Base-by-base conservation (phyloP, 2,329 filamentous ascomycete species). In the Rasamsonia emersonii region DNA sequence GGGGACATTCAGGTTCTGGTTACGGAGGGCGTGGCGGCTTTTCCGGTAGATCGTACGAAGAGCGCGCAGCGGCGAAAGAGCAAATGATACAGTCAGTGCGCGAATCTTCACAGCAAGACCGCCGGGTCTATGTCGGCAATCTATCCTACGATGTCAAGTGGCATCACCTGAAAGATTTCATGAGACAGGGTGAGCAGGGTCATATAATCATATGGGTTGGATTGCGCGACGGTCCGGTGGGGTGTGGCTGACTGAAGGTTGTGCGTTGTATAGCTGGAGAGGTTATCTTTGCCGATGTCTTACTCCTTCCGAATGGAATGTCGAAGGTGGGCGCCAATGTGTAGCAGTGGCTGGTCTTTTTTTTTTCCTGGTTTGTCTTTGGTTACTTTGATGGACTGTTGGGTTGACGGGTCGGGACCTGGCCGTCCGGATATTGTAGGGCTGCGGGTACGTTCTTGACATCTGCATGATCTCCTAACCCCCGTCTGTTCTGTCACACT, bases 301-400 rank as follows among this genome's bases (percentile, higher is more conserved):
- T 98, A 68, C 75, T 94, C 67, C 86, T 98, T 81, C 91, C 91
- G 59, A 98, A 98, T 77, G 91, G 91, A 88, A 98, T 98, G 91
- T 96, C 89, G 85, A 98, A 98, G 89, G 89, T 96, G 88, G 86
- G 85, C 86, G 79, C 80, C 75, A 82, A 83, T 73, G 78, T 71
- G 74, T 88, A 82, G 82, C 79, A 31, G 76, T 79, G 82, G 81
- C 77, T 84, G 84, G 83, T 76, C 45, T 52, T 55, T 70, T 68
- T 61, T 67, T 45, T 53, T 53, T 70, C 68, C 60, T 67, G 68
- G 68, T 70, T 70, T 77, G 73, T 73, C 62, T 56, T 59, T 63
- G 56, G 59, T 58, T 61, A 51, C 50, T 60, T 58, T 85, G 77
- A 78, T 82, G 86, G 84, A 91, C 75, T 75, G 79, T 85, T 91